Base-by-base conservation (phyloP, 495 filamentous ascomycete genomes). In the Daldinia grandis region DNA sequence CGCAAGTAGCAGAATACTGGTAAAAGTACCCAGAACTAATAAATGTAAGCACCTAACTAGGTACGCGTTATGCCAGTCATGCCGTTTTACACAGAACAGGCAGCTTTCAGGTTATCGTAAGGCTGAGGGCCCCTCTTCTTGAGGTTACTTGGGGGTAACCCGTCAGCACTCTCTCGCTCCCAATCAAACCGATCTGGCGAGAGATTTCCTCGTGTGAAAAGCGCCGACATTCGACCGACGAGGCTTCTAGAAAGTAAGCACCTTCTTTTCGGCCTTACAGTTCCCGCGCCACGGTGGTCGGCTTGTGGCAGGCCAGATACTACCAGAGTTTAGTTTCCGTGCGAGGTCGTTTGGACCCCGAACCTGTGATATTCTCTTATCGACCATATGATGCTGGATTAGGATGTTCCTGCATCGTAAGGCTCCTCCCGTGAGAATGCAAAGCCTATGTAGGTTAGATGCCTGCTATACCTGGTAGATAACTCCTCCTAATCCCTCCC, bases 131-230 rank as follows among this genome's bases (percentile, higher is more conserved):
- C 42, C 42, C 42, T 19, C n/a, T 47, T 4, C 42, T 47, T 47
- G 42, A 14, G 59, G 49, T 15, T 42, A 56, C 55, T 59, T 62
- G 57, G 44, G 42, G 42, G 24, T 35, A 57, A 57, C 62, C 44
- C 40, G 70, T 69, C 70, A 69, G 65, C 69, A 72, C 69, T 53
- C 24, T 72, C 69, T 72, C 44, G 28, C 28, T 67, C 64, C 28
- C 14, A 44, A 33, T 42, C 33, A 47, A 54, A 37, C 37, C 35
- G 54, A 62, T 37, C 57, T 40, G 15, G 35, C 25, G 35, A 49
- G 21, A 35, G 47, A 33, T n/a, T 19, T 53, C 17, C 61, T 64
- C 61, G 49, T 67, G 44, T 51, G 2, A 67, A 44, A 54, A 33
- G 25, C 6, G 35, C 63, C 69, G 64, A 68, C 27, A 54, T 68